Evolutionary conservation across 2,329 filamentous ascomycete genomes (phyloP).

Genomic region (Aspergillus neotritici): DNA sequence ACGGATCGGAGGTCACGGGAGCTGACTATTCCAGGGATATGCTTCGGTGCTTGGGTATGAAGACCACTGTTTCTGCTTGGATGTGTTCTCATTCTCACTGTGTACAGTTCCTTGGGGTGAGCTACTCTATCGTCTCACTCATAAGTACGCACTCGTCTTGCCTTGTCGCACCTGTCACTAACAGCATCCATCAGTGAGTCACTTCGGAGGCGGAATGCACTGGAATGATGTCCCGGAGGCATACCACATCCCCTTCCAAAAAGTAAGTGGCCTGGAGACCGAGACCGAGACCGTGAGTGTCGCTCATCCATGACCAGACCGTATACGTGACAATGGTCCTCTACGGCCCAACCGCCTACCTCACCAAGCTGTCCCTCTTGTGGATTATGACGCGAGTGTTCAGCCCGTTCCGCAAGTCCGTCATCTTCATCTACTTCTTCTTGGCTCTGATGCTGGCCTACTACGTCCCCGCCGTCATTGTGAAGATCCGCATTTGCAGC

Average conservation of each 20-base stretch:
- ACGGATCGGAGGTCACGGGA: background rate
- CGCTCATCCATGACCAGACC: constrained; percentile 19
- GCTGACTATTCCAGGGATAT: constrained; percentile 11
- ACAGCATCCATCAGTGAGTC: constrained; percentile 21
- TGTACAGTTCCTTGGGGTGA: constrained; percentile 16
- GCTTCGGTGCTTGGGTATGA: constrained; percentile 14
- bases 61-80: background rate
- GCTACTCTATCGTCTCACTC: constrained; percentile 20
- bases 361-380: constrained; percentile 43
- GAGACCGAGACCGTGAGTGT: no score
- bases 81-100: background rate
- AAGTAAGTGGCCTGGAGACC: constrained; percentile 21
- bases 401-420: constrained; percentile 35
- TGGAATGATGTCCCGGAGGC: constrained; percentile 27
- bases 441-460: constrained; percentile 36
- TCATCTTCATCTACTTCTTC: constrained; percentile 36
- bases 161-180: background rate
- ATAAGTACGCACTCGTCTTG: constrained; percentile 16
- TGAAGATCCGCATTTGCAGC: constrained; percentile 41
- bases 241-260: constrained; percentile 30
- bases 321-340: constrained; percentile 43
- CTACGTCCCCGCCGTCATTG: constrained; percentile 38
- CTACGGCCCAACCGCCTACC: constrained; percentile 42
- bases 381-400: constrained; percentile 43
- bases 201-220: constrained; percentile 36